Percentiles rank a stretch among this genome's conserved stretches.
Evolutionary conservation across 2,329 filamentous ascomycete species (phyloP).

Genomic region (Neofusicoccum cordaticola): DNA sequence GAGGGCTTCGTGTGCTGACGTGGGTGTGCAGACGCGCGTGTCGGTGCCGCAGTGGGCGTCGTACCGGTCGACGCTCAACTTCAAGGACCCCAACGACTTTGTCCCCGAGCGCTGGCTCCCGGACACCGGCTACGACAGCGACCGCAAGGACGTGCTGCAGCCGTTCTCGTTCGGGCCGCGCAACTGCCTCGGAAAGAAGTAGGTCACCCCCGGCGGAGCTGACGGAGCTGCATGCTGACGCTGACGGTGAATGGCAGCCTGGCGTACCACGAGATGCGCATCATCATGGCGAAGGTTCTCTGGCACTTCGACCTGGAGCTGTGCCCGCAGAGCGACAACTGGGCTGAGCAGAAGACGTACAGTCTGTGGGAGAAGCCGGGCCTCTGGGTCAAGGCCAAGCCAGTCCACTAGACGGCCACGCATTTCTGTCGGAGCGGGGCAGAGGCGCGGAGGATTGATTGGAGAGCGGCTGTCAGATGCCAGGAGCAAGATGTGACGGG

Average conservation of each 20-base stretch:
- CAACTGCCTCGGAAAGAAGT: constrained; percentile 39
- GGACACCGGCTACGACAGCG: constrained; percentile 23
- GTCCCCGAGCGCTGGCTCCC: constrained; percentile 43
- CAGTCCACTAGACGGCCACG: not conserved
- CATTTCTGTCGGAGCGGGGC: not conserved
- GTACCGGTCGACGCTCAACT: constrained; percentile 27
- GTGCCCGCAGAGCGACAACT: constrained; percentile 29
- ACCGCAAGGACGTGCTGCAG: constrained; percentile 37
- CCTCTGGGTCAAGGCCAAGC: constrained; percentile 28
- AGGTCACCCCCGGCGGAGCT: constrained; percentile 19
- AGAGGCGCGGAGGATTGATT: not conserved
- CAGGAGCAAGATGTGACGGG: too few species aligned
- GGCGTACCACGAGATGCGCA: constrained; percentile 42
- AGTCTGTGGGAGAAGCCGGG: constrained; percentile 37
- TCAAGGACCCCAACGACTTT: constrained; percentile 35
- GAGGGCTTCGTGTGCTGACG: not conserved
- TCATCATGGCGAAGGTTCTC: constrained; percentile 37
- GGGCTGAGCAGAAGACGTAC: constrained; percentile 31
- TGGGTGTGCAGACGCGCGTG: constrained; percentile 20
- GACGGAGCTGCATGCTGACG: not conserved
- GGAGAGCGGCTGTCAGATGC: too few species aligned
- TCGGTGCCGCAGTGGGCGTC: constrained; percentile 13
- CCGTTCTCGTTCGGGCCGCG: constrained; percentile 46
- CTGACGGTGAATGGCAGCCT: constrained; percentile 22
- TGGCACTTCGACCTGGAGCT: constrained; percentile 41